Base-by-base conservation (phyloP, 2,329 filamentous ascomycete genomes). In the Didymella segeticola region DNA sequence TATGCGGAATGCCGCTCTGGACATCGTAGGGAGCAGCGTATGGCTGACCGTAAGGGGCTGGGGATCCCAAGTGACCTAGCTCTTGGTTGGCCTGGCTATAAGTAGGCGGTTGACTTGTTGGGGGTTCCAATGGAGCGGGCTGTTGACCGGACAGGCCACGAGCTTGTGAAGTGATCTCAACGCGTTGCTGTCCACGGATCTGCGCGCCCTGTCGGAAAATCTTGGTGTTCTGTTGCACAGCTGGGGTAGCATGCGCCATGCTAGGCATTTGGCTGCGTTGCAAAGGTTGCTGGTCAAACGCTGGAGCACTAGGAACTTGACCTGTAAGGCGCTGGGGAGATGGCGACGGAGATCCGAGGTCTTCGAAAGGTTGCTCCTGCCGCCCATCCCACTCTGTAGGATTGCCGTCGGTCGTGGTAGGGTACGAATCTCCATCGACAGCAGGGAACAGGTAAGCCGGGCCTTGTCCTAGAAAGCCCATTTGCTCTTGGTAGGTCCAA, bases 351-450 rank as follows among this genome's bases (percentile, higher is more conserved):
- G 31, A 31, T 3, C 27, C 36, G 20, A 20, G 50, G 14, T 56
- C 54, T 23, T 67, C 47, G 22, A 51, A 50, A 23, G 29, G 39
- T 36, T 22, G 43, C 15, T 58, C 56, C 31, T 60, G 58, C 3
- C 43, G 52, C 42, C 50, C 51, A 38, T 31, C 46, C 57, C 45
- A 42, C 34, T 62, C 58, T 26, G 61, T 63, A 41, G 63, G 49
- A 26, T 62, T 50, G 4, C 74, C 74, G 27, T 72, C 69, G 9
- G 73, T 75, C 2, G 74, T 76, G 23, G 66, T 64, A 15, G 74
- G 73, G 45, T 76, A 76, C n/a, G 73, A 75, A 29, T 69, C 66
- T 26, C 64, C 70, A 3, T 66, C 63, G n/a, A 66, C 42, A 1
- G 53, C 51, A 5, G 2, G 48, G 30, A 66, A 58, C 5, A 46